These are phyloP conservation scores for Apiotrichum brassicae DNA, from an alignment of 1,284 basidiomycete species.

Conservation along the genomic window DNA sequence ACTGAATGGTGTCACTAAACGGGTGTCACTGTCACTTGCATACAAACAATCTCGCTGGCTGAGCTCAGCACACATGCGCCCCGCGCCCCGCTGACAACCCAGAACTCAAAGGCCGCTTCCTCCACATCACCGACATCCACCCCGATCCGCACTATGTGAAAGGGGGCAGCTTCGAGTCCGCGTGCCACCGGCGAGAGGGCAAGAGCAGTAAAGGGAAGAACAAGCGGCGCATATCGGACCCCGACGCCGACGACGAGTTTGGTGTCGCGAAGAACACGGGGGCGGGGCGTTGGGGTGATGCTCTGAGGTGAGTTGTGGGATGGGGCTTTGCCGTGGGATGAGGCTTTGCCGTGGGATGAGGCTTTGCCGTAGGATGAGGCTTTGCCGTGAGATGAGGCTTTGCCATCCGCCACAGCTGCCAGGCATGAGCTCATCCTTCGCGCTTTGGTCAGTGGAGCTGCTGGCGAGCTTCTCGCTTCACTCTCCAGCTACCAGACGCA, in stretches of 20 bases:
- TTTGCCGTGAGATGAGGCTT: too few species aligned
- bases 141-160: constrained; percentile 44
- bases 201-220: constrained; percentile 19
- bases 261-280: neutral
- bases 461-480: too few species aligned
- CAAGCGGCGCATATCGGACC: constrained; percentile 1
- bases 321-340: too few species aligned
- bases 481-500: too few species aligned
- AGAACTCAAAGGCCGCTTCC: constrained; percentile 43
- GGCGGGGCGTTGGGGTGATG: constrained; percentile 8
- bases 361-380: too few species aligned
- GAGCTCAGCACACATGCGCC: neutral
- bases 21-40: too few species aligned
- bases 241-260: constrained; percentile 10
- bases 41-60: too few species aligned
- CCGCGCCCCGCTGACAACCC: constrained; percentile 5
- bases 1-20: too few species aligned
- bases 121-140: constrained; percentile 48
- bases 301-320: constrained; percentile 1
- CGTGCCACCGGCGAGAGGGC: constrained; percentile 33
- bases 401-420: too few species aligned
- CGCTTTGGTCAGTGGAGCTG: too few species aligned
- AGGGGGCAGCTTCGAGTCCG: constrained; percentile 38
- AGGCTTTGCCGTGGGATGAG: neutral
- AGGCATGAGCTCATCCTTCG: too few species aligned